Conservation (phyloP, 345 rosid genomes). For the Melastoma malabathricum region DNA sequence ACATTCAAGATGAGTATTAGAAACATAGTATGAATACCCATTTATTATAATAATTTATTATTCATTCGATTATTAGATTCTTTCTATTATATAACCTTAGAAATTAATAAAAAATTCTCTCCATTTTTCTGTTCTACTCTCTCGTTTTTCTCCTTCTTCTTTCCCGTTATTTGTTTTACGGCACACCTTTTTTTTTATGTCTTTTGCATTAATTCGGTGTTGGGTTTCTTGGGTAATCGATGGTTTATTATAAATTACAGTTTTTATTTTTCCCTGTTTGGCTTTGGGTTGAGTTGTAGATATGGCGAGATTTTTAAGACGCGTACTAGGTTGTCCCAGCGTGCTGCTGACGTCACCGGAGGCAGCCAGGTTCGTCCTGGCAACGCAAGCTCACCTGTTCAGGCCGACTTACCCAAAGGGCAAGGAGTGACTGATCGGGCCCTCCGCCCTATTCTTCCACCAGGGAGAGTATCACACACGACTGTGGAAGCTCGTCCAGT, state of each 20-base stretch:
- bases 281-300: slow-evolving; percentile 15
- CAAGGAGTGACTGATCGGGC: slow-evolving; percentile 76
- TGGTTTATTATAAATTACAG: slow-evolving; percentile 3
- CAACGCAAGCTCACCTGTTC: slow-evolving; percentile 64
- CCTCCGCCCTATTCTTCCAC: slow-evolving; percentile 69
- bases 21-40: too few relatives aligned
- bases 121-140: too few relatives aligned
- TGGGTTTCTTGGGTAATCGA: not conserved
- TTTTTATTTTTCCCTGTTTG: slow-evolving; percentile 5
- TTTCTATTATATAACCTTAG: too few relatives aligned
- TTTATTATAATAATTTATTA: too few relatives aligned
- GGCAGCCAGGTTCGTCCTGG: slow-evolving; percentile 68
- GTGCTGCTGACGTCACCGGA: slow-evolving; percentile 77
- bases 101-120: too few relatives aligned
- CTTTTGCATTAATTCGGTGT: not conserved
- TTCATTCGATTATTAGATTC: too few relatives aligned
- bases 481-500: slow-evolving; percentile 60
- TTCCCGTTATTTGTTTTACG: too few relatives aligned
- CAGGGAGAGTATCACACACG: slow-evolving; percentile 55
- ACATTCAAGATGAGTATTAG: too few relatives aligned
- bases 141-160: too few relatives aligned
- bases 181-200: too few relatives aligned
- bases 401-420: slow-evolving; percentile 81
- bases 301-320: slow-evolving; percentile 84
- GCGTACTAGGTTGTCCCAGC: slow-evolving; percentile 66